phyloP scores from a whole-genome alignment of 2,329 filamentous ascomycete genomes.

The Aspergillus luchuensis region DNA sequence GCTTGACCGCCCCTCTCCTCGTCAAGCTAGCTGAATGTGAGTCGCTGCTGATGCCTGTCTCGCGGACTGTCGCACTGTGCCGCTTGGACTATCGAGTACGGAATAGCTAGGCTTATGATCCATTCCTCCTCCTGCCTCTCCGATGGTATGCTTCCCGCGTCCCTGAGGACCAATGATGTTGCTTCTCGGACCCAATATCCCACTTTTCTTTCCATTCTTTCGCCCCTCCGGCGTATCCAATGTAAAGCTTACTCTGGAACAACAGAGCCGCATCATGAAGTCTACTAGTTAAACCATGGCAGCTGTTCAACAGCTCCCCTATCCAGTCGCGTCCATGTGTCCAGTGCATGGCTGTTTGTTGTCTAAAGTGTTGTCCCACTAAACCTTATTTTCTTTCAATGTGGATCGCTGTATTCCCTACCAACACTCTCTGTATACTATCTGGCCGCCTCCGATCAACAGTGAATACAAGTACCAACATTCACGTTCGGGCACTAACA shows the following conservation, averaged over 20 bases:
- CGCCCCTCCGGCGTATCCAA: not conserved
- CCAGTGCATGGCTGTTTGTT: not conserved
- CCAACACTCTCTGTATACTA: not conserved
- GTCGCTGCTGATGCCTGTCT: not conserved
- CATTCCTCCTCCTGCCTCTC: not conserved
- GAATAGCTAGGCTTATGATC: not conserved
- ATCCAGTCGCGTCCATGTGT: not conserved
- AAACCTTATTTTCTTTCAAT: not conserved
- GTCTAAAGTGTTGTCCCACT: not conserved
- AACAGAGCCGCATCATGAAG: not conserved
- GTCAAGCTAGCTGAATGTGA: not conserved
- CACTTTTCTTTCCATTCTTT: not conserved
- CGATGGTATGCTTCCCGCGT: not conserved
- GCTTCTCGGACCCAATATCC: not conserved
- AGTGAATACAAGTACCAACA: not conserved
- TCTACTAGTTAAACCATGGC: not conserved
- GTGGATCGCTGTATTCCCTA: not conserved
- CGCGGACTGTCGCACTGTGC: not conserved
- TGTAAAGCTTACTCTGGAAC: not conserved
- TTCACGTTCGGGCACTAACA: not conserved
- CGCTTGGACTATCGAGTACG: not conserved
- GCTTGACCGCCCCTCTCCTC: not conserved
- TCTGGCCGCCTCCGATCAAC: too few species aligned
- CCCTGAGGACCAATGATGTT: not conserved
- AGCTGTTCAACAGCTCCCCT: not conserved